Base-by-base conservation (phyloP, 106 monocot species). In the Dioscorea alata region DNA sequence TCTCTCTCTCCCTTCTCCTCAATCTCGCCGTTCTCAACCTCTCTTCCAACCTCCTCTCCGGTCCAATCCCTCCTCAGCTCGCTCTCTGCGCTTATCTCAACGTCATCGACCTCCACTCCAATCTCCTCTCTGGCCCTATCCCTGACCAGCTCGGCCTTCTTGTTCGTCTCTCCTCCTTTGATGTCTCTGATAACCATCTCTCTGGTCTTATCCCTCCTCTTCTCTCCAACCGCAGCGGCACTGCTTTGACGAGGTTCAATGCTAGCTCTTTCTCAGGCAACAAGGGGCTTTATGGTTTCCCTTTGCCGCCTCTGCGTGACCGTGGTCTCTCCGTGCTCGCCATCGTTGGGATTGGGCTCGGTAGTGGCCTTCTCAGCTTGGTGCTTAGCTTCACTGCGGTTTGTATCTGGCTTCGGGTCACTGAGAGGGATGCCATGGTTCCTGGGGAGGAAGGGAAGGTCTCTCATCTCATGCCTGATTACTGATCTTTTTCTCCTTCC, bases 1-100 rank as follows among this genome's bases (percentile, higher is more conserved):
- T 67, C 2, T 60, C 68, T 25, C 69, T 88, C 65, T 74, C 75
- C 33, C 64, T 71, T 60, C 79, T 89, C 62, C 74, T 85, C 68
- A 89, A 89, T 74, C 82, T 89, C 60, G 89, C 89, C 68, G 77
- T 89, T 35, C 79, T 89, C 64, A 89, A 89, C 79, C 85, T 89
- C 74, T 85, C 85, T 65, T 33, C 71, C 69, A 89, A 89, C 74
- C 50, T 6, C 53, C 82, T 89, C 74, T 85, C 85, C 34, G 89
- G 89, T 22, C 68, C 67, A 19, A 89, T 89, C 74, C 89, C 89
- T 1, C 85, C 74, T 3, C 77, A 85, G 69, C 76, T 89, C 71
- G 79, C 85, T 56, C 65, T 80, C 74, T 89, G 89, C 72, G 71
- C 80, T 64, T 89, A 85, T 68, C 85, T 89, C 50, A 89, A 89